Conservation (phyloP, 169 alveolate species). For the Fabrea salina region DNA sequence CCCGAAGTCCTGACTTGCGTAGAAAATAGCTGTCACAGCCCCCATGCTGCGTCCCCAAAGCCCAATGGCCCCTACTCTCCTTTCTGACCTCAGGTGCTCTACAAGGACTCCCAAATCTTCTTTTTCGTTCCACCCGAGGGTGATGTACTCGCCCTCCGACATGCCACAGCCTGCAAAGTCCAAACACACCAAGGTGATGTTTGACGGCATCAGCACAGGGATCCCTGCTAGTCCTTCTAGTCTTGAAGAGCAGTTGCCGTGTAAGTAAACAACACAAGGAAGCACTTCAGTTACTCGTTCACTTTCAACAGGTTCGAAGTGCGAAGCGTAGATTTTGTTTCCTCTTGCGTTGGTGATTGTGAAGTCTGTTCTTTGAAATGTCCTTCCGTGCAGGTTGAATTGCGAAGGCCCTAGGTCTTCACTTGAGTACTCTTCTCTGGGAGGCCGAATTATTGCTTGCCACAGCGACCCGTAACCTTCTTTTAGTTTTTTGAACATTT, state of each 20-base stretch:
- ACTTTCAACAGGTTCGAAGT: constrained; percentile 85
- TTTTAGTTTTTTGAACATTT: constrained; percentile 4
- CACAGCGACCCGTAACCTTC: constrained; percentile 61
- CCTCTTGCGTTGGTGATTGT: constrained; percentile 72
- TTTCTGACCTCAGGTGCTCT: constrained; percentile 77
- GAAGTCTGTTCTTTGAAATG: constrained; percentile 79
- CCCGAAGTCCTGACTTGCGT: constrained; percentile 85
- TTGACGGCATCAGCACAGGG: constrained; percentile 78
- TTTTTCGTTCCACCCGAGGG: constrained; percentile 88
- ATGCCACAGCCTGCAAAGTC: constrained; percentile 90
- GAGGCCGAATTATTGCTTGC: constrained; percentile 89
- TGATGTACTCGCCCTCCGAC: constrained; percentile 79
- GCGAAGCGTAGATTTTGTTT: constrained; percentile 81
- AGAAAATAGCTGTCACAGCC: constrained; percentile 91
- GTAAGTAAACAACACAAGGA: constrained; percentile 92
- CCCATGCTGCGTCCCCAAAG: constrained; percentile 95
- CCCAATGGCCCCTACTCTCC: constrained; percentile 86
- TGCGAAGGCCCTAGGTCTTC: constrained; percentile 74
- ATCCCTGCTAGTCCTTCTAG: constrained; percentile 85
- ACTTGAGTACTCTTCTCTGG: constrained; percentile 72
- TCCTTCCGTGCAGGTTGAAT: constrained; percentile 62
- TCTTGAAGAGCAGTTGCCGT: constrained; percentile 91
- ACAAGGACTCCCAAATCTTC: constrained; percentile 84
- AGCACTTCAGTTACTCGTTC: constrained; percentile 61
- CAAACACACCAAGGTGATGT: constrained; percentile 85